Conservation (phyloP, 2,329 filamentous ascomycete species). For the Colletotrichum gloeosporioides region DNA sequence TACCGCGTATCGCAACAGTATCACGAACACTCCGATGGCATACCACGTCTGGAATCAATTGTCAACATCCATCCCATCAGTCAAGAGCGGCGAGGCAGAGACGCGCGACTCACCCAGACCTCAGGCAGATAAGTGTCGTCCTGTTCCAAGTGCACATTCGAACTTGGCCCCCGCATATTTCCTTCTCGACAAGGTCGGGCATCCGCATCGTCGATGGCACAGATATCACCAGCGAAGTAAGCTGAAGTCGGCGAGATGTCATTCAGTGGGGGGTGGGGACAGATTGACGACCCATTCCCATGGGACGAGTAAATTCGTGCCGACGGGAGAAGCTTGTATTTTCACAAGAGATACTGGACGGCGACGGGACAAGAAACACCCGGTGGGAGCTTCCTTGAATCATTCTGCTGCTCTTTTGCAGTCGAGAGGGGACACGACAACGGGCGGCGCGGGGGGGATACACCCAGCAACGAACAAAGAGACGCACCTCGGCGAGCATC, state of each 20-base stretch:
- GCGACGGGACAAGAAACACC: background rate
- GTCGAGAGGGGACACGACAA: background rate
- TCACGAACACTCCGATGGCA: slow-evolving; percentile 20
- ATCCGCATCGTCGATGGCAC: slow-evolving; percentile 3
- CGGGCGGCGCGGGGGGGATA: background rate
- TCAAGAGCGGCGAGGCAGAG: background rate
- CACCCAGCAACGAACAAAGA: background rate
- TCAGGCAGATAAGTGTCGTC: slow-evolving; percentile 23
- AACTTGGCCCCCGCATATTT: slow-evolving; percentile 13
- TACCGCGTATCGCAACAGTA: slow-evolving; percentile 20
- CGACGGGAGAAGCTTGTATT: background rate
- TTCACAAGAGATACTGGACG: background rate
- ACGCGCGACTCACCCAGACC: slow-evolving; percentile 18
- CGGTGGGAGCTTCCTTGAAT: background rate
- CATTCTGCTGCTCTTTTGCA: accelerated
- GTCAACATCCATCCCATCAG: background rate
- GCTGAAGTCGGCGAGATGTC: background rate
- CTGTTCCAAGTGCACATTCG: slow-evolving; percentile 13
- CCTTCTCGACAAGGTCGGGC: background rate
- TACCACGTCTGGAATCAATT: slow-evolving; percentile 19
- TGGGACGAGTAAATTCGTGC: background rate
- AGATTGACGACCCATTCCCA: background rate
- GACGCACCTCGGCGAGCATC: background rate
- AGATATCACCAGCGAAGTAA: background rate
- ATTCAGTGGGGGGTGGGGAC: background rate